Conservation (phyloP, 495 filamentous ascomycete genomes). For the Apodospora peruviana region DNA sequence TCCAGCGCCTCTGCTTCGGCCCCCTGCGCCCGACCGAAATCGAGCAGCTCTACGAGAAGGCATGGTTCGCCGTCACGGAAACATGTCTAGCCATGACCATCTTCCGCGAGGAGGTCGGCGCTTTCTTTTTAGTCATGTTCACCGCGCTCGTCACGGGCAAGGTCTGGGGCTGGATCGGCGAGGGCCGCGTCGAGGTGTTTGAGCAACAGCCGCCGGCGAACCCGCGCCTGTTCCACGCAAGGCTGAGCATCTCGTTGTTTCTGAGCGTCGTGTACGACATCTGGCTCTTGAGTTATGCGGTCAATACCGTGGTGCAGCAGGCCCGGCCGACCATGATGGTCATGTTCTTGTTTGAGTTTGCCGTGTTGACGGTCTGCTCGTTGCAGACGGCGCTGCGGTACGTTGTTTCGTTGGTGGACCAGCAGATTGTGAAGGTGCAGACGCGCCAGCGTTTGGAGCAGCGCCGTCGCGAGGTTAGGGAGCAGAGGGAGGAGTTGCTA, state of each 20-base stretch:
- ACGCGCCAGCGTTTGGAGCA: slow-evolving; percentile 59
- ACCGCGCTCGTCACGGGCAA: slow-evolving; percentile 85
- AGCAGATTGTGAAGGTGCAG: slow-evolving; percentile 66
- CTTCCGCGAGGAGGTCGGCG: slow-evolving; percentile 89
- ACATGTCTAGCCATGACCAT: slow-evolving; percentile 99
- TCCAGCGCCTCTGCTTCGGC: slow-evolving; percentile 88
- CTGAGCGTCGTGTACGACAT: slow-evolving; percentile 71
- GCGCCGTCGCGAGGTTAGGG: slow-evolving; percentile 48
- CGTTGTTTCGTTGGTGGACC: slow-evolving; percentile 70
- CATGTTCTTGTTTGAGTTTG: slow-evolving; percentile 98
- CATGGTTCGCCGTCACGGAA: slow-evolving; percentile 95
- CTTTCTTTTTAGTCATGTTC: slow-evolving; percentile 94
- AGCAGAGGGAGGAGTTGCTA: slow-evolving; percentile 58
- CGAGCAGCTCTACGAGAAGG: slow-evolving; percentile 94
- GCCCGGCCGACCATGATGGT: slow-evolving; percentile 98
- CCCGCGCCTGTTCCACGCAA: slow-evolving; percentile 80
- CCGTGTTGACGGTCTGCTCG: slow-evolving; percentile 74
- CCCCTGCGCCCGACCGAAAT: slow-evolving; percentile 88
- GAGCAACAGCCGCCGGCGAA: slow-evolving; percentile 94
- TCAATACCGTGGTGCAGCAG: slow-evolving; percentile 74
- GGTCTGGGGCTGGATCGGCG: slow-evolving; percentile 97
- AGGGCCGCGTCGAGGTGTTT: slow-evolving; percentile 86
- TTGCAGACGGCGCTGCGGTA: slow-evolving; percentile 75
- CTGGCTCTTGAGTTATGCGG: slow-evolving; percentile 71
- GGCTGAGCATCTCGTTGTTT: slow-evolving; percentile 71